Evolutionary conservation across 2,329 filamentous ascomycete genomes (phyloP), one percentile per base, ranked within the genome.

Genomic region (Alternaria triticina): DNA sequence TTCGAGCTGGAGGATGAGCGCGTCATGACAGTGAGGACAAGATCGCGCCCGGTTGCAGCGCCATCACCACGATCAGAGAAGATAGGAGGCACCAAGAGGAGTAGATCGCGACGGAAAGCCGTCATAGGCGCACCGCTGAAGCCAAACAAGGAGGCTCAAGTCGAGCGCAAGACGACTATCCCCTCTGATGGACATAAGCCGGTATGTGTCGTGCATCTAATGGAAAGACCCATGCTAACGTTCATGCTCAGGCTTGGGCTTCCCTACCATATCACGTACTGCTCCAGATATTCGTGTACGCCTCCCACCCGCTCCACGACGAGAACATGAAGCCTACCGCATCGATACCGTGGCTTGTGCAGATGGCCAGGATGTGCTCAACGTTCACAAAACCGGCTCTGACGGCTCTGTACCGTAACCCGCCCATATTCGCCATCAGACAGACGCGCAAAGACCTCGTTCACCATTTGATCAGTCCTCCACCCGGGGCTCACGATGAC

Each of bases 371-470:
- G 2, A 81, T 88, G 15, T 94, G 70, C 71, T 86, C 84, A 54
- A 78, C 84, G 3, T 93, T 94, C 61, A 82, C 87, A 0, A 92
- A 94, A 70, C 90, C 93, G 6, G 91, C 91, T 2, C 79, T 96
- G 54, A 89, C 89, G 6, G 90, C 88, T 1, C 83, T 96, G 6
- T 96, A 96, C 76, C 84, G 86, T 50, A 87, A 84, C 6, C 92
- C 92, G 9, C 89, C 89, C 1, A 82, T 96, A 47, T 84, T 86
- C 62, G 83, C 85, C 1, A 79, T 83, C 36, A 77, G 80, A 33
- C 84, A 86, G 65, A 82, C 82, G 12, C 83, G 74, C 12, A 75
- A 66, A 49, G 77, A 81, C 43, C 76, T 88, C 20, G 72, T 86
- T 15, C 74, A 83, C 25, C 80, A 90, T 36, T 83, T 96, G 9